Percentiles rank a stretch among this genome's conserved stretches.
Conservation (phyloP, 805 yeast genomes). For the Metschnikowia cubensis region DNA sequence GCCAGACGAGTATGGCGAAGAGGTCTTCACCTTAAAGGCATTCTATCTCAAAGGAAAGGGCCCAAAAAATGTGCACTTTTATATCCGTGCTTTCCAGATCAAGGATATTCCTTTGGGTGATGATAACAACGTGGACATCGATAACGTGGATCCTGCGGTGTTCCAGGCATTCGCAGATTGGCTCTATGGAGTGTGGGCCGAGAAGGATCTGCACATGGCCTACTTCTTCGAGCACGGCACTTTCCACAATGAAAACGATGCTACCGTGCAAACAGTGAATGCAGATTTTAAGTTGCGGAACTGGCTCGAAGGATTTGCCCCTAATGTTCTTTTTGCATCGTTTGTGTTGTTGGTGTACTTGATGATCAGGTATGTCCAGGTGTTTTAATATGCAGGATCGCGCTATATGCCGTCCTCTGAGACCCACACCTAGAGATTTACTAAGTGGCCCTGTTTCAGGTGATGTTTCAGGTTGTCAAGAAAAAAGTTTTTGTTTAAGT, state of each 20-base stretch:
- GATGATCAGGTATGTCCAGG: background rate
- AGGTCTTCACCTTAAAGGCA: constrained; percentile 58
- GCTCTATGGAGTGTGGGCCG: constrained; percentile 70
- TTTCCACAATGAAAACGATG: constrained; percentile 39
- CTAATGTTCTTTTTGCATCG: constrained; percentile 10
- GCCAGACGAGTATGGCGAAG: constrained; percentile 69
- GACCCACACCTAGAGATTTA: too few species aligned
- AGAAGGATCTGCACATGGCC: constrained; percentile 73
- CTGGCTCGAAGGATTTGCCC: constrained; percentile 9
- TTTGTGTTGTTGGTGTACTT: background rate
- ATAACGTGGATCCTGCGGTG: constrained; percentile 40
- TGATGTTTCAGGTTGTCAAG: too few species aligned
- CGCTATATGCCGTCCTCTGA: background rate
- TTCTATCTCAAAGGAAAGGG: constrained; percentile 68
- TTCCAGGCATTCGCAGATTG: constrained; percentile 61
- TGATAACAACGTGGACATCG: constrained; percentile 37
- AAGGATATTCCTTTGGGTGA: constrained; percentile 58
- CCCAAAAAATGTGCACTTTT: constrained; percentile 63
- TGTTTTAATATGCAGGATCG: background rate
- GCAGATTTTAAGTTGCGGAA: constrained; percentile 16
- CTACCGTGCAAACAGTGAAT: constrained; percentile 10
- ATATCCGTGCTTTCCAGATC: constrained; percentile 55
- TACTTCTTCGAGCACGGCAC: constrained; percentile 53
- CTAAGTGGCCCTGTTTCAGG: too few species aligned
- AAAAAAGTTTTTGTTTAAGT: too few species aligned